Evolutionary conservation across 75 land plant genomes (phyloP).

Genomic region (Pinus taeda): DNA sequence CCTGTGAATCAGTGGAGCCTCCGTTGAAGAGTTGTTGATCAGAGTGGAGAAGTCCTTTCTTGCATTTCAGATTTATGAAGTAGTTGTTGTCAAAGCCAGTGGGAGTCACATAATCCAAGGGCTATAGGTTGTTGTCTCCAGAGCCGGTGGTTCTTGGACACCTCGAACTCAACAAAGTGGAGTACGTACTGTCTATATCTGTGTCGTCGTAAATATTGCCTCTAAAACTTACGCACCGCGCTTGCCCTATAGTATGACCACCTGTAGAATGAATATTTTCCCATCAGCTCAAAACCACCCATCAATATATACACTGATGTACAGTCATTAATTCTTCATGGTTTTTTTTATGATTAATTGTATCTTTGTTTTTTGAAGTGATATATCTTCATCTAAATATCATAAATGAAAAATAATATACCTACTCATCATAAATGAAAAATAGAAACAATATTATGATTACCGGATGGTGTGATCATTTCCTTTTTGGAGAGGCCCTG

Average conservation of each 20-base stretch:
- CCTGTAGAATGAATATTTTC: not conserved
- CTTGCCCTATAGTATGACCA: not conserved
- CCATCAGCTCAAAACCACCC: no score
- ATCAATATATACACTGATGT: no score
- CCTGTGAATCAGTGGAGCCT: slow-evolving; percentile 21
- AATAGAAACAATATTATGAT: no score
- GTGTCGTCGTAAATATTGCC: not conserved
- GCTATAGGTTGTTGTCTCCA: slow-evolving; percentile 28
- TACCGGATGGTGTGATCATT: slow-evolving; percentile 20
- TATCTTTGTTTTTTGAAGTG: no score
- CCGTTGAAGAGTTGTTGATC: slow-evolving; percentile 48
- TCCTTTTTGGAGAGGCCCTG: slow-evolving; percentile 3
- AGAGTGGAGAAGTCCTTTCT: slow-evolving; percentile 49
- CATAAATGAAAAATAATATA: no score
- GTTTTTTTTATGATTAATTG: no score
- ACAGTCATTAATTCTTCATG: no score
- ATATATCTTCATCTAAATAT: no score
- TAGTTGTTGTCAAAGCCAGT: slow-evolving; percentile 39
- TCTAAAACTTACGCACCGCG: not conserved
- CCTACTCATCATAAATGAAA: no score
- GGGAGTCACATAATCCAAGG: slow-evolving; percentile 42
- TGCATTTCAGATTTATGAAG: slow-evolving; percentile 32
- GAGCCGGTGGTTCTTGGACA: slow-evolving; percentile 20
- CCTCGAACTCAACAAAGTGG: not conserved
- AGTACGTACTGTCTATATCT: slow-evolving; percentile 17